Base-by-base conservation (phyloP, 1,284 basidiomycete species). In the Phellopilus nigrolimitatus region DNA sequence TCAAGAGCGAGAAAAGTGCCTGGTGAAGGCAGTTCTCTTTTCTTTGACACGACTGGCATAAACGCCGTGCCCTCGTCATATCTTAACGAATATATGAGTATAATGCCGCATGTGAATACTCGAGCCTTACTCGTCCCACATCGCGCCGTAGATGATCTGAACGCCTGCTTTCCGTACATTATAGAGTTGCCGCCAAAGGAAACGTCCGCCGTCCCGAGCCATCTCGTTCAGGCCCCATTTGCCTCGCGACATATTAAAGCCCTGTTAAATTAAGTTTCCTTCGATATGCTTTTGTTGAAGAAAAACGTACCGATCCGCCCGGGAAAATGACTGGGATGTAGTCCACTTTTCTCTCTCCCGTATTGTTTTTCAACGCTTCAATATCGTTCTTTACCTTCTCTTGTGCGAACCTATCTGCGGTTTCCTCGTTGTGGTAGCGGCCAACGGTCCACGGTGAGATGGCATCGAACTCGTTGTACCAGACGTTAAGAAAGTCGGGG, bases 11-110 rank as follows among this genome's bases (percentile, higher is more conserved):
- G 65, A 60, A 88, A 78, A 40, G 70, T 71, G 13, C 80, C 74
- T 21, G 75, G 76, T 46, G 72, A 68, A 13, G 86, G 86, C 1
- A 87, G 67, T 50, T 75, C 68, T 15, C 73, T 68, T 54, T 78
- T 78, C 53, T 74, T 69, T 42, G 78, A 65, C 1, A 87, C 77
- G 19, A 80, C 75, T 3, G 87, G 87, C 68, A 90, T 73, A 57
- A 84, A 78, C 2, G 80, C 84, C 0, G 86, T 89, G 25, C 87
- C 87, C 67, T 88, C 85, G 58, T 89, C 86, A 56, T 89, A 89
- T 62, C 84, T 86, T 56, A 8, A 6, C 13, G n/a, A 13, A 19
- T 33, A 46, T 31, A 31, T 15, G 15, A 19, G n/a, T 4, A 10
- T 12, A 10, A 43, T 24, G 41, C 24, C 15, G 22, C 10, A 15